phyloP scores from a whole-genome alignment of 75 land plant species.

The Azolla pinnata region DNA sequence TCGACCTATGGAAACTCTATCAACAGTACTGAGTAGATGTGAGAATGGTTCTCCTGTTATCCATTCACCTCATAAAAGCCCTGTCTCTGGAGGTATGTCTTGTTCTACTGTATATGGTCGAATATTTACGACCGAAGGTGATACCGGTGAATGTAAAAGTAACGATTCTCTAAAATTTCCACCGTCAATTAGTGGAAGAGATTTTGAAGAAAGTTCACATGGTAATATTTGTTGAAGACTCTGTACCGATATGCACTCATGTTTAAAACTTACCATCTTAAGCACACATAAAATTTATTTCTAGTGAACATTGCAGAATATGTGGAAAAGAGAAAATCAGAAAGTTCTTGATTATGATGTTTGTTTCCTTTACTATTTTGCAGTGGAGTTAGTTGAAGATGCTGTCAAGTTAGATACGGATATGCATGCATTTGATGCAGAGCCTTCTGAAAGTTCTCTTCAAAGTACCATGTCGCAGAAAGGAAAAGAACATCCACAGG shows the following conservation, averaged over 20 bases:
- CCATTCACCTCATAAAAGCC: not conserved
- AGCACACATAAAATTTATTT: not conserved
- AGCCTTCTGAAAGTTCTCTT: not conserved
- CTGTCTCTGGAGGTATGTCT: not conserved
- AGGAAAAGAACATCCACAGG: too few species aligned
- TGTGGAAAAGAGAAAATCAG: too few species aligned
- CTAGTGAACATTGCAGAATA: too few species aligned
- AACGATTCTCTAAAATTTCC: not conserved
- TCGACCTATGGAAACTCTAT: not conserved
- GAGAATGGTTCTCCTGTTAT: not conserved
- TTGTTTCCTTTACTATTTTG: too few species aligned
- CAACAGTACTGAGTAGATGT: not conserved
- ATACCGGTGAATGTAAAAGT: not conserved
- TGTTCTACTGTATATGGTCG: not conserved
- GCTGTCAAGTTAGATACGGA: too few species aligned
- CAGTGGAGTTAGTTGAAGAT: too few species aligned
- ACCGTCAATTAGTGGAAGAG: not conserved
- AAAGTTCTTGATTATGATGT: too few species aligned
- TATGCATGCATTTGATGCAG: too few species aligned
- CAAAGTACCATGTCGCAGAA: too few species aligned
- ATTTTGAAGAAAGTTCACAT: not conserved
- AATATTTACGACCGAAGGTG: not conserved
- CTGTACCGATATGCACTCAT: too few species aligned
- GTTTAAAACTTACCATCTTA: too few species aligned
- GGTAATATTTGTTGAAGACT: not conserved